Conservation (phyloP, 257 asterid species). For the Gentiana dahurica region DNA sequence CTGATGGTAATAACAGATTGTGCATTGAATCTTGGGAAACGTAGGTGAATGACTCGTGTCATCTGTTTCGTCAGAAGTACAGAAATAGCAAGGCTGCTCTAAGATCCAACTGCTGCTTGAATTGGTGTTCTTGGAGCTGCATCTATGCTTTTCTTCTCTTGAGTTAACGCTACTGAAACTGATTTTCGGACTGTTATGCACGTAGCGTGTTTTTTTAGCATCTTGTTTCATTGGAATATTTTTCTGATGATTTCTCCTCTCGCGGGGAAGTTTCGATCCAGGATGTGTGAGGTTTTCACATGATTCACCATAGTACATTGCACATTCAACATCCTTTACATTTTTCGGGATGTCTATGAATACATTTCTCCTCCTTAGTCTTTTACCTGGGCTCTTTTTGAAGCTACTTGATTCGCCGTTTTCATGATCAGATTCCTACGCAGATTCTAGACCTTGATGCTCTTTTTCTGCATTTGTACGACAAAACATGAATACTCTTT, state of each 20-base stretch:
- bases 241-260: slow-evolving; percentile 13
- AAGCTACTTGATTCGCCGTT: slow-evolving; percentile 10
- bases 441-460: background rate
- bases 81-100: slow-evolving; percentile 17
- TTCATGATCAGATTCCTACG: background rate
- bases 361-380: slow-evolving; percentile 31
- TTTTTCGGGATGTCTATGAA: slow-evolving; percentile 14
- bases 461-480: slow-evolving; percentile 4
- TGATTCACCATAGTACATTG: slow-evolving; percentile 31
- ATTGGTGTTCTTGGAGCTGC: slow-evolving; percentile 3
- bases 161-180: slow-evolving; percentile 1
- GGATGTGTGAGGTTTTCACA: slow-evolving; percentile 11
- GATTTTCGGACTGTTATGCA: slow-evolving; percentile 13
- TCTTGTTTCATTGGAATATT: slow-evolving; percentile 12
- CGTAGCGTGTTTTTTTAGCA: background rate
- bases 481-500: slow-evolving; percentile 58
- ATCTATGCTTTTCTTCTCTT: slow-evolving; percentile 5
- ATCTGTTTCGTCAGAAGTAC: slow-evolving; percentile 5
- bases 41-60: slow-evolving; percentile 1
- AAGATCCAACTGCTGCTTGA: slow-evolving; percentile 13
- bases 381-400: slow-evolving; percentile 15
- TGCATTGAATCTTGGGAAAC: slow-evolving; percentile 1
- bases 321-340: slow-evolving; percentile 23
- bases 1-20: background rate
- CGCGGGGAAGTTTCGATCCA: slow-evolving; percentile 9